Evolutionary conservation across 768 basidiomycete species (phyloP), one percentile per base, ranked within the genome.

Genomic region (Calocybe gangraenosa): DNA sequence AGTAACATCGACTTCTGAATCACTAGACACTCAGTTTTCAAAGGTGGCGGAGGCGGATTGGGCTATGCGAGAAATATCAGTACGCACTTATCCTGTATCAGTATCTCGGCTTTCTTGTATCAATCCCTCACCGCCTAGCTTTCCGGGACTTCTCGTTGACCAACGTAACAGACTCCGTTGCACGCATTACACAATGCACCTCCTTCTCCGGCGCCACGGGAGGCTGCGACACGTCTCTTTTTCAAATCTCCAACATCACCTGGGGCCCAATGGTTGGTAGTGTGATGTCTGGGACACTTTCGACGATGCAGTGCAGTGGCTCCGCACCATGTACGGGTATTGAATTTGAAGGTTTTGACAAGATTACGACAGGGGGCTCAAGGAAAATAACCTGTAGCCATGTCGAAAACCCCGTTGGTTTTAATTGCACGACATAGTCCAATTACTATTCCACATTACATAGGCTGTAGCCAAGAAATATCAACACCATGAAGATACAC

Each of bases 231-330:
- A 64, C 64, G 3, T 63, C 61, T 2, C 58, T 56, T n/a, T 60
- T 67, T 51, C 62, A 65, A 46, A 53, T 67, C 17, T 61, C 61
- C 10, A 55, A 65, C 41, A 50, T 67, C 15, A 61, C 59, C 18
- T 65, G 64, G 64, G 61, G 56, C 3, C 57, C 52, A 3, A 53
- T 58, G 46, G 46, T 48, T 1, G 65, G 61, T 18, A 62, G 57
- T 22, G 47, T 61, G 7, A 44, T 48, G 2, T 51, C 58, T 1
- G 48, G 47, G 3, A 56, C 51, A 3, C 40, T 65, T 5, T 63
- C 62, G 21, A 50, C 44, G 19, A 32, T 67, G 22, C 55, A 64
- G 43, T 67, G 65, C 51, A 65, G 65, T 32, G 64, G 58, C n/a
- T 56, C 59, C 2, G 60, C 55, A 9, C 63, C 64, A 14, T 67